These are phyloP conservation scores for Agrocybe praecox DNA, from an alignment of 768 basidiomycete species.

Conservation along the genomic window DNA sequence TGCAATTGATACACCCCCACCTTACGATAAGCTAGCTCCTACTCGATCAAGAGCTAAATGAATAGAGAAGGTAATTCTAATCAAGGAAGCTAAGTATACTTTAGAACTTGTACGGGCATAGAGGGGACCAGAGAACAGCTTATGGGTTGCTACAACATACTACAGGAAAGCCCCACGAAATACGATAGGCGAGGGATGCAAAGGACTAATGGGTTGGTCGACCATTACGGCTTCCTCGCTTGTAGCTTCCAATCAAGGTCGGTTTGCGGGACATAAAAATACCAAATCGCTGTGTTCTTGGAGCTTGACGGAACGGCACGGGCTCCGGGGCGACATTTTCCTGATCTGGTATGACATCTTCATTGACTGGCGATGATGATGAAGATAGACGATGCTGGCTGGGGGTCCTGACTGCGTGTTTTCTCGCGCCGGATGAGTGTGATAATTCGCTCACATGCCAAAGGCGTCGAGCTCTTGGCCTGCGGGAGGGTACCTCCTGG, in stretches of 20 bases:
- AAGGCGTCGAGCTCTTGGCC: conserved; percentile 3
- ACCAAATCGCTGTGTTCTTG: conserved; percentile 37
- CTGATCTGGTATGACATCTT: conserved; percentile 29
- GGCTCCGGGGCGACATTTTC: conserved; percentile 26
- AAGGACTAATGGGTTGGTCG: conserved; percentile 14
- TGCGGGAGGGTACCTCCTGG: not conserved
- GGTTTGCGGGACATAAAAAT: conserved; percentile 41
- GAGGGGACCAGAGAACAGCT: no score
- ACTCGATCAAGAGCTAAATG: no score
- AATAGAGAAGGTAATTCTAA: no score
- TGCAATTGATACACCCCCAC: no score
- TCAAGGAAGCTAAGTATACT: no score
- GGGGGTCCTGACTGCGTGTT: conserved; percentile 1
- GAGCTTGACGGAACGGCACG: conserved; percentile 19
- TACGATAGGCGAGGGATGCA: not conserved
- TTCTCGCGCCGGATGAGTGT: not conserved
- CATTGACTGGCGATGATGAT: not conserved
- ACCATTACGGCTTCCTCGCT: conserved; percentile 9
- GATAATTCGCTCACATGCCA: conserved; percentile 13
- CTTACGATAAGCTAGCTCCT: no score
- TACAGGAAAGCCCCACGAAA: not conserved
- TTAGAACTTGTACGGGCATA: no score
- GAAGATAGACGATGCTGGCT: conserved; percentile 1
- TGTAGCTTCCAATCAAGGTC: conserved; percentile 21
- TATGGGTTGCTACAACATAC: no score